Conservation (phyloP, 768 basidiomycete species). For the Mycena albidolilacea region DNA sequence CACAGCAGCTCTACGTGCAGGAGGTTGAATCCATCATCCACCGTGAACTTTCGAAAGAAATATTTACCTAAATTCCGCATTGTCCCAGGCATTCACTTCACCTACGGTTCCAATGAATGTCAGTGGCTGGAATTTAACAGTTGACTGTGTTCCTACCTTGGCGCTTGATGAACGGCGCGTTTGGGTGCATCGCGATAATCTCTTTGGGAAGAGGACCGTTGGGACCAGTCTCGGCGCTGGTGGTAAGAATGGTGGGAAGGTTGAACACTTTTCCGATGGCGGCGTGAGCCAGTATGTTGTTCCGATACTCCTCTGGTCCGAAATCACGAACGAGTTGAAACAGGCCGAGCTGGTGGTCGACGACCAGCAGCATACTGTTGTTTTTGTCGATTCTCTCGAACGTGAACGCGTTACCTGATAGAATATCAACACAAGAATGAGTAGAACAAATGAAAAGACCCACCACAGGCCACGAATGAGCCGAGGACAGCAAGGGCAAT, state of each 20-base stretch:
- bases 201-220: slow-evolving; percentile 65
- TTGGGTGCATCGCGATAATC: slow-evolving; percentile 60
- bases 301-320: slow-evolving; percentile 55
- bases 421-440: background rate
- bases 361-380: slow-evolving; percentile 58
- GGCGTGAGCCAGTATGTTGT: slow-evolving; percentile 64
- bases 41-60: background rate
- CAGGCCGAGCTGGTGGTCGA: slow-evolving; percentile 67
- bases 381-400: slow-evolving; percentile 62
- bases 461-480: slow-evolving; percentile 10
- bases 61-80: slow-evolving; percentile 55
- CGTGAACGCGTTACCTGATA: slow-evolving; percentile 38
- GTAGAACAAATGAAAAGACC: background rate
- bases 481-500: slow-evolving; percentile 16
- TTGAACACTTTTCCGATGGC: slow-evolving; percentile 61
- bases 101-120: slow-evolving; percentile 31
- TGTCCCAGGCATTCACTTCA: slow-evolving; percentile 69
- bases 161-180: slow-evolving; percentile 61
- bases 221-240: slow-evolving; percentile 61
- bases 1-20: slow-evolving; percentile 50
- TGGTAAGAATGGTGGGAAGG: slow-evolving; percentile 63
- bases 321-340: slow-evolving; percentile 62
- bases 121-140: background rate
- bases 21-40: background rate
- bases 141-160: slow-evolving; percentile 40